phyloP scores from a whole-genome alignment of 768 basidiomycete species.

The Suillus variegatus region DNA sequence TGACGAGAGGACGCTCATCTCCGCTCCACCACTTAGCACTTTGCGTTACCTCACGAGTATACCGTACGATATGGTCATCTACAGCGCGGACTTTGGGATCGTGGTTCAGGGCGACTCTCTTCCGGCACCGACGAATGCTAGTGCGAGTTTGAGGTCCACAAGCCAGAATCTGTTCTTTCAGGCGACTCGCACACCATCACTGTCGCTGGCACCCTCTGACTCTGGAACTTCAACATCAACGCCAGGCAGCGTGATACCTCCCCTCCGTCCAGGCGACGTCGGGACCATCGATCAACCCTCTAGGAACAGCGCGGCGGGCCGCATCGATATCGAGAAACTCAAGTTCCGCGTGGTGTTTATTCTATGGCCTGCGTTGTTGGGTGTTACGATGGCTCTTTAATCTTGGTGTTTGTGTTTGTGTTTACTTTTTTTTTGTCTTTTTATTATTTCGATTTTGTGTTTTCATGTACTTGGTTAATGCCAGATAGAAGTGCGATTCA shows the following conservation, averaged over 20 bases:
- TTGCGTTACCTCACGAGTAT: conserved; percentile 34
- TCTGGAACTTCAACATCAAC: not conserved
- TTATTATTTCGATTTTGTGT: conserved; percentile 2
- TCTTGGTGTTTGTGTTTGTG: not conserved
- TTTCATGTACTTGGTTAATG: not conserved
- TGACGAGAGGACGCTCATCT: not conserved
- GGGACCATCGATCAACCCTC: not conserved
- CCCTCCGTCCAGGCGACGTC: conserved; percentile 9
- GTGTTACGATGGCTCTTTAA: conserved; percentile 51
- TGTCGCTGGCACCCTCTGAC: not conserved
- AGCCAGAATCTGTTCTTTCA: not conserved
- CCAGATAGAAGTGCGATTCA: not conserved
- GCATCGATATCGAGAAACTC: conserved; percentile 36
- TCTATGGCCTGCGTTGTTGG: conserved; percentile 58
- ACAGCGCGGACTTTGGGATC: conserved; percentile 55
- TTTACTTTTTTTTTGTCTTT: not conserved
- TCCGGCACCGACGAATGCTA: not conserved
- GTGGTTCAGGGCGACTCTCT: not conserved
- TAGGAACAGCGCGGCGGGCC: conserved; percentile 22
- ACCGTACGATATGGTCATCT: conserved; percentile 36
- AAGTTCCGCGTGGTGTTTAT: conserved; percentile 52
- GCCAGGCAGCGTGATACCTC: not conserved
- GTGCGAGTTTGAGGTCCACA: not conserved
- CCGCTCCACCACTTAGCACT: conserved; percentile 18
- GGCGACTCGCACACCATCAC: not conserved